These are phyloP conservation scores for Phaseolus lunatus DNA, from an alignment of 306 rosid genomes.

Conservation along the genomic window DNA sequence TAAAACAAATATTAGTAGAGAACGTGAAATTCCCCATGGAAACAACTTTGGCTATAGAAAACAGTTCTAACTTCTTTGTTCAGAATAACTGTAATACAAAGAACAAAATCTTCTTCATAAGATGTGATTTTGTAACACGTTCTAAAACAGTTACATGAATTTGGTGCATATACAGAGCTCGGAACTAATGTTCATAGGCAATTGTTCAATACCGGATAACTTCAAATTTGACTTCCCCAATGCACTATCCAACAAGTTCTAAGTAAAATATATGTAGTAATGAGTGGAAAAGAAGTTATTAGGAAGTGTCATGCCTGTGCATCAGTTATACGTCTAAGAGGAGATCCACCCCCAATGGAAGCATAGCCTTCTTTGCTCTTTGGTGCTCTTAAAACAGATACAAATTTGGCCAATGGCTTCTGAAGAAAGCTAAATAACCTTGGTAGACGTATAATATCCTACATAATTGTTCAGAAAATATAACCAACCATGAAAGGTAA, in stretches of 20 bases:
- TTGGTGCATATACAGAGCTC: conserved; percentile 24
- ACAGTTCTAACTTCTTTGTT: conserved; percentile 33
- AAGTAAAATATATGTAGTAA: conserved; percentile 32
- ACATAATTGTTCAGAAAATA: conserved; percentile 19
- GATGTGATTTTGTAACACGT: conserved; percentile 1
- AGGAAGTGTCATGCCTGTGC: conserved; percentile 66
- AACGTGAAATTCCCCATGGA: not conserved
- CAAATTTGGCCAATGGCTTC: conserved; percentile 87
- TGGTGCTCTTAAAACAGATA: conserved; percentile 77
- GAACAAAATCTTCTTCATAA: conserved; percentile 2
- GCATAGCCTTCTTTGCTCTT: conserved; percentile 97
- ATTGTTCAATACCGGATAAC: conserved; percentile 33
- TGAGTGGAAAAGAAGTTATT: not conserved
- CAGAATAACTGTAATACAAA: conserved; percentile 15
- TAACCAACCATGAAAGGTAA: not conserved
- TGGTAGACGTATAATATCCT: conserved; percentile 90
- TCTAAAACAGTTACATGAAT: conserved; percentile 1
- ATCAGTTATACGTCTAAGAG: conserved; percentile 81
- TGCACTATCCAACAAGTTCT: conserved; percentile 28
- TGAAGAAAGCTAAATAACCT: conserved; percentile 85
- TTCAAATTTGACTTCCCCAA: conserved; percentile 21
- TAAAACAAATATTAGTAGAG: conserved; percentile 1
- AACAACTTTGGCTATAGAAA: conserved; percentile 10
- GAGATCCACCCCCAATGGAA: conserved; percentile 94
- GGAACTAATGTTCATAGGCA: conserved; percentile 6